Percentiles rank a stretch among this genome's conserved stretches.
Conservation (phyloP, 495 filamentous ascomycete species). For the Glarea lozoyensis region DNA sequence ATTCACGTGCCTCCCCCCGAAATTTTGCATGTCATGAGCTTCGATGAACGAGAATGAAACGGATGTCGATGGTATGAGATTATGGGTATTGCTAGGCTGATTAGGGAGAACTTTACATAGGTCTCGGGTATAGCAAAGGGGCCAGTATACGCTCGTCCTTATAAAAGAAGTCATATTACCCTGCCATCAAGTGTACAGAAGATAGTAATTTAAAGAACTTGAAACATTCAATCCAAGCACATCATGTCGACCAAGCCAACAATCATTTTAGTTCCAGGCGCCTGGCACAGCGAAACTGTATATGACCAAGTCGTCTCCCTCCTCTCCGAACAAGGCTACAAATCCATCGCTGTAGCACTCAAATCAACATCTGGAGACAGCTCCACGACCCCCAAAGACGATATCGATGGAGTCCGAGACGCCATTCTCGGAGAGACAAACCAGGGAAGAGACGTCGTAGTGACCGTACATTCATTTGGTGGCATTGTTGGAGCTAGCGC, state of each 20-base stretch:
- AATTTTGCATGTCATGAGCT: no score
- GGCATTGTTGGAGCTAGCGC: conserved; percentile 41
- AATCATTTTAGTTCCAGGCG: conserved; percentile 38
- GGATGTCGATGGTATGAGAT: no score
- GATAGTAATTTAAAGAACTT: no score
- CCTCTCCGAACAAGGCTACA: conserved; percentile 28
- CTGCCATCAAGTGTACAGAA: no score
- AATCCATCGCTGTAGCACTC: conserved; percentile 27
- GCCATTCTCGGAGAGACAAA: conserved; percentile 25
- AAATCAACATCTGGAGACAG: conserved; percentile 25
- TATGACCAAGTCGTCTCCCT: conserved; percentile 26
- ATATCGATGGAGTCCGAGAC: conserved; percentile 25
- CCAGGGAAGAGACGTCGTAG: conserved; percentile 34
- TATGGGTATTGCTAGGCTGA: no score
- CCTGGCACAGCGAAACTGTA: conserved; percentile 33
- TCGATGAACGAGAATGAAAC: no score
- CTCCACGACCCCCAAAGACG: conserved; percentile 21
- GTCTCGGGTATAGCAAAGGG: no score
- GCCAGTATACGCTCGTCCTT: no score
- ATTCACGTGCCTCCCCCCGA: no score
- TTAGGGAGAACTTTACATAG: no score
- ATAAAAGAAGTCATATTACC: no score
- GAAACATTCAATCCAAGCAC: not conserved
- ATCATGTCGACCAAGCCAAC: conserved; percentile 18
- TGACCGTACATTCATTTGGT: conserved; percentile 32